Percentiles rank a stretch among this genome's conserved stretches.
Conservation (phyloP, 805 yeast genomes). For the Metschnikowia amazonensis region DNA sequence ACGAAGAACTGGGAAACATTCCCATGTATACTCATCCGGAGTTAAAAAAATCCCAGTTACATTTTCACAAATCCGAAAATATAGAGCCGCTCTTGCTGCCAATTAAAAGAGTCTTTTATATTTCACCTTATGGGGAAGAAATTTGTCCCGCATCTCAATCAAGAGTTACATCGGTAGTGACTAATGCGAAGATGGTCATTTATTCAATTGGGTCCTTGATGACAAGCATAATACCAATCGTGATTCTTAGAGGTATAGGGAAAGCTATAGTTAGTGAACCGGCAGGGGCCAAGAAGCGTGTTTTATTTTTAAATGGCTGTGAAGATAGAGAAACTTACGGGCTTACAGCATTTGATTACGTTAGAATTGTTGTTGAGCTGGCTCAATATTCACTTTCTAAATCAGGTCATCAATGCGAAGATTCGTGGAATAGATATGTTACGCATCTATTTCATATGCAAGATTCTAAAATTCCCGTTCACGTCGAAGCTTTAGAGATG, state of each 20-base stretch:
- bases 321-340: slow-evolving; percentile 78
- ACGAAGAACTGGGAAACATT: slow-evolving; percentile 55
- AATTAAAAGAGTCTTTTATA: slow-evolving; percentile 67
- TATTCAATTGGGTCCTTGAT: slow-evolving; percentile 85
- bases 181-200: slow-evolving; percentile 51
- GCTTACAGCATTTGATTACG: slow-evolving; percentile 56
- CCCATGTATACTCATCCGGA: slow-evolving; percentile 78
- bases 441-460: slow-evolving; percentile 61
- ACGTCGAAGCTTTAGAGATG: slow-evolving; percentile 33
- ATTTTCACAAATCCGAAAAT: slow-evolving; percentile 57
- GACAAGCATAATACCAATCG: slow-evolving; percentile 81
- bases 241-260: slow-evolving; percentile 71
- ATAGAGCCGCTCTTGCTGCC: slow-evolving; percentile 68
- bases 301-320: slow-evolving; percentile 69
- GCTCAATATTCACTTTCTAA: slow-evolving; percentile 47
- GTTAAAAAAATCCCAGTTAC: slow-evolving; percentile 66
- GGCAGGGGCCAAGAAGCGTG: slow-evolving; percentile 36
- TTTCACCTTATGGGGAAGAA: slow-evolving; percentile 86
- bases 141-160: slow-evolving; percentile 70
- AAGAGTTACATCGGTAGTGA: slow-evolving; percentile 51
- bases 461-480: slow-evolving; percentile 49
- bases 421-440: slow-evolving; percentile 45
- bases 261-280: slow-evolving; percentile 43
- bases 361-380: slow-evolving; percentile 53
- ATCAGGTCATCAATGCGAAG: slow-evolving; percentile 16